Evolutionary conservation across 768 basidiomycete species (phyloP), one percentile per base, ranked within the genome.

Genomic region (Sporobolomyces roseus): DNA sequence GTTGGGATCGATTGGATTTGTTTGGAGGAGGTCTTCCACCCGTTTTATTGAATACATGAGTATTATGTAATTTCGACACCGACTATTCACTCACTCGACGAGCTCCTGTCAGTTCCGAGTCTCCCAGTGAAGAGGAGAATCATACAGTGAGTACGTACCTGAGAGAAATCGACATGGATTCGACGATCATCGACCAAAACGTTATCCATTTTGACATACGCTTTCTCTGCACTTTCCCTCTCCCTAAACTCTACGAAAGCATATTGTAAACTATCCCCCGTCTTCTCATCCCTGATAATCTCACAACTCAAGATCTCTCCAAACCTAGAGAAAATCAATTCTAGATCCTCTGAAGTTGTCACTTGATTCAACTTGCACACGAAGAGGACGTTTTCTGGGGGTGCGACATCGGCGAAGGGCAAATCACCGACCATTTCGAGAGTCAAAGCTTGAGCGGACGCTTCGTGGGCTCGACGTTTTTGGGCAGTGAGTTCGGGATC

Each of bases 151-250:
- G 21, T 50, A 50, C 52, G 17, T 48, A 66, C 71, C 43, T 83
- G 88, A 68, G 74, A 93, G 88, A 99, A 98, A 80, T 98, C 96
- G 70, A 99, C 94, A 91, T 94, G 98, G 75, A 99, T 98, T 17
- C 96, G 86, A 19, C 93, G 85, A 79, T 99, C 96, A 77, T 99
- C 96, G 17, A 99, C 89, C 16, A 99, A 81, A 0, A 98, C 96
- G 75, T 98, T 98, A 78, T 98, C 96, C 96, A 99, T 99, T 79
- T 98, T 99, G 81, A 98, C 93, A 79, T 98, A 99, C 13, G 91
- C 96, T 89, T 92, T 88, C 79, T 99, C 94, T 12, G 94, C 93
- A 43, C 93, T 89, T 70, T 91, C 92, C 49, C 87, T 81, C 78
- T 89, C 90, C 77, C 93, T 92, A 80, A 97, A 99, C 79, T 99